Conservation (phyloP, 139 green algal species). For the Chlamydomonas eustigma region DNA sequence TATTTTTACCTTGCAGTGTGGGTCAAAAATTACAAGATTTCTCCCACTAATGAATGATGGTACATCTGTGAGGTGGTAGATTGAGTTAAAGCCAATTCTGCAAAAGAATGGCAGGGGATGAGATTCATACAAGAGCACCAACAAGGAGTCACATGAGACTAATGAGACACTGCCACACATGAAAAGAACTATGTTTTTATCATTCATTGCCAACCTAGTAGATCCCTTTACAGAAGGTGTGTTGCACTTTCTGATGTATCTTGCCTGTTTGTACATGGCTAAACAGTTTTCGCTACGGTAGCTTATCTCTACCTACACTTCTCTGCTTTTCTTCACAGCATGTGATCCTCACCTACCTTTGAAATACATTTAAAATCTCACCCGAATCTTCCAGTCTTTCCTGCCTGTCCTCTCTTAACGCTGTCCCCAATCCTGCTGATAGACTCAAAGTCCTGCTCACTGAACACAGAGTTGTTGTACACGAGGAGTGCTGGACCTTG, state of each 20-base stretch:
- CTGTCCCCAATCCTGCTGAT: constrained; percentile 71
- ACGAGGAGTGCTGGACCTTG: constrained; percentile 65
- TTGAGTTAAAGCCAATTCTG: constrained; percentile 67
- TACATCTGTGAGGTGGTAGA: constrained; percentile 76
- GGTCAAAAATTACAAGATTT: constrained; percentile 73
- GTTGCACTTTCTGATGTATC: too few relatives aligned
- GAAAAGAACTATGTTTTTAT: too few relatives aligned
- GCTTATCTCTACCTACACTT: too few relatives aligned
- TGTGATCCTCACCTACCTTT: constrained; percentile 3
- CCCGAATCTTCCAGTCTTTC: constrained; percentile 65
- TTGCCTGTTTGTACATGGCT: too few relatives aligned
- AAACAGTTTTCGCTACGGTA: too few relatives aligned
- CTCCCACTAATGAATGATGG: constrained; percentile 60
- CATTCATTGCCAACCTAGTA: too few relatives aligned
- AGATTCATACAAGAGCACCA: too few relatives aligned
- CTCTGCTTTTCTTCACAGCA: constrained; percentile 42
- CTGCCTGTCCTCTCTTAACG: constrained; percentile 52
- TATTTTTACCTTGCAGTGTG: constrained; percentile 39
- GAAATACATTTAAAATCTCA: constrained; percentile 16
- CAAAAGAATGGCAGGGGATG: neutral
- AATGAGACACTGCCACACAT: too few relatives aligned
- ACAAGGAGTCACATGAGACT: too few relatives aligned
- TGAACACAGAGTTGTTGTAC: constrained; percentile 72
- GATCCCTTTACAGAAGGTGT: too few relatives aligned
- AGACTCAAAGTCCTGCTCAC: constrained; percentile 56